phyloP scores from a whole-genome alignment of 306 rosid species.

The Begonia masoniana region DNA sequence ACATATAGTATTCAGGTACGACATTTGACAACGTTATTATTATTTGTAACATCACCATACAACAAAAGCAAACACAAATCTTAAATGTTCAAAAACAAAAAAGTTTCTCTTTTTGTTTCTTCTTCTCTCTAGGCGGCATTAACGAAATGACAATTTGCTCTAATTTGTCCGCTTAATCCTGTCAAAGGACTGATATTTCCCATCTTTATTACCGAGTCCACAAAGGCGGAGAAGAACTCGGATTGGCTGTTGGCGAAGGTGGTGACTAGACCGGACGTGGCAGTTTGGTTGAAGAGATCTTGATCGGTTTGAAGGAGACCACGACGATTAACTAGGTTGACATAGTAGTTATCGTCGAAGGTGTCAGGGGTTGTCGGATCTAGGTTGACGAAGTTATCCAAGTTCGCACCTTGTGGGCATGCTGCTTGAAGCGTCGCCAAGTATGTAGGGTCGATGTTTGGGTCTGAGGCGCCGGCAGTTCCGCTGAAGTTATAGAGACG shows the following conservation, averaged over 20 bases:
- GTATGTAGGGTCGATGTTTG: conserved; percentile 13
- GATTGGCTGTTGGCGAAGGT: conserved; percentile 17
- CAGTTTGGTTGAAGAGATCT: conserved; percentile 20
- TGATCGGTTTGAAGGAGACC: conserved; percentile 39
- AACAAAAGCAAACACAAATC: no score
- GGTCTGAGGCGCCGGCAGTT: conserved; percentile 23
- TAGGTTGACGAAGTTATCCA: conserved; percentile 6
- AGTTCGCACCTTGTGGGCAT: conserved; percentile 18
- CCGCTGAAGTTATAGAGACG: conserved; percentile 17
- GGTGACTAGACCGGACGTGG: conserved; percentile 15
- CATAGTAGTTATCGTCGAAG: conserved; percentile 30
- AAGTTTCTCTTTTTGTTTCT: no score
- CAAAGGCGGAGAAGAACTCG: conserved; percentile 25
- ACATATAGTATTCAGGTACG: no score
- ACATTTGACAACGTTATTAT: no score
- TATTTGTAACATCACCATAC: no score
- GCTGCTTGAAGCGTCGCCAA: conserved; percentile 16
- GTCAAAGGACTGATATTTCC: conserved; percentile 21
- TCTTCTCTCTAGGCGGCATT: conserved; percentile 7
- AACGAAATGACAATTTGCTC: conserved; percentile 19
- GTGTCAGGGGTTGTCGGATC: conserved; percentile 20
- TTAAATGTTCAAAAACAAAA: no score
- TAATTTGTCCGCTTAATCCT: conserved; percentile 25
- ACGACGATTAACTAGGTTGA: conserved; percentile 10
- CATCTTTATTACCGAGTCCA: conserved; percentile 29